A percentile compares a stretch with the other conserved stretches of the same genome.
phyloP scores from a whole-genome alignment of 805 yeast genomes.

The Candida loeiensis region DNA sequence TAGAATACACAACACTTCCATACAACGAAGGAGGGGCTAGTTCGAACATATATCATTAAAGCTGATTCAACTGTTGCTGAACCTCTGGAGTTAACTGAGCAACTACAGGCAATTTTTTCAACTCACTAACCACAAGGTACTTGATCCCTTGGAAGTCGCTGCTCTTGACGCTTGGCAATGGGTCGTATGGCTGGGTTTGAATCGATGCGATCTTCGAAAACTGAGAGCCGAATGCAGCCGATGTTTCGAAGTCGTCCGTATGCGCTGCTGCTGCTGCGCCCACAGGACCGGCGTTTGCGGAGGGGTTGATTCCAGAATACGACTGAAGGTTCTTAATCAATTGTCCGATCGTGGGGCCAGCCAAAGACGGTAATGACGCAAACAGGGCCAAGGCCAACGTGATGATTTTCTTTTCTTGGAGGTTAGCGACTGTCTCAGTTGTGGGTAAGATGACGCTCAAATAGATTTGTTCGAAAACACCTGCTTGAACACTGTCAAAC shows the following conservation, averaged over 20 bases:
- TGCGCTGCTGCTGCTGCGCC: slow-evolving; percentile 28
- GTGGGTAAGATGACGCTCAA: slow-evolving; percentile 53
- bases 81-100: slow-evolving; percentile 2
- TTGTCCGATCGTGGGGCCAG: slow-evolving; percentile 29
- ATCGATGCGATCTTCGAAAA: slow-evolving; percentile 72
- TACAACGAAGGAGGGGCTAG: no score
- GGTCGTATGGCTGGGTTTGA: slow-evolving; percentile 62
- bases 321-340: slow-evolving; percentile 27
- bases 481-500: slow-evolving; percentile 69
- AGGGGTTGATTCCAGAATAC: slow-evolving; percentile 25
- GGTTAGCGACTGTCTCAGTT: slow-evolving; percentile 44
- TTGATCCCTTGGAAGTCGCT: slow-evolving; percentile 30
- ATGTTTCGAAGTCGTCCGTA: slow-evolving; percentile 61
- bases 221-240: slow-evolving; percentile 74
- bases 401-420: slow-evolving; percentile 53
- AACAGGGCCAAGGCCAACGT: slow-evolving; percentile 49
- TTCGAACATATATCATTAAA: no score
- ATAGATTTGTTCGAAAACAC: slow-evolving; percentile 50
- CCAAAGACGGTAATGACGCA: slow-evolving; percentile 23
- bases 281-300: slow-evolving; percentile 12
- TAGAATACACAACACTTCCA: no score
- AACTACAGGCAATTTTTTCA: slow-evolving; percentile 21
- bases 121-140: slow-evolving; percentile 21
- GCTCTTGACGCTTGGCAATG: slow-evolving; percentile 50
- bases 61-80: slow-evolving; percentile 2